phyloP scores from a whole-genome alignment of 495 filamentous ascomycete genomes.

The Aspergillus baeticus region DNA sequence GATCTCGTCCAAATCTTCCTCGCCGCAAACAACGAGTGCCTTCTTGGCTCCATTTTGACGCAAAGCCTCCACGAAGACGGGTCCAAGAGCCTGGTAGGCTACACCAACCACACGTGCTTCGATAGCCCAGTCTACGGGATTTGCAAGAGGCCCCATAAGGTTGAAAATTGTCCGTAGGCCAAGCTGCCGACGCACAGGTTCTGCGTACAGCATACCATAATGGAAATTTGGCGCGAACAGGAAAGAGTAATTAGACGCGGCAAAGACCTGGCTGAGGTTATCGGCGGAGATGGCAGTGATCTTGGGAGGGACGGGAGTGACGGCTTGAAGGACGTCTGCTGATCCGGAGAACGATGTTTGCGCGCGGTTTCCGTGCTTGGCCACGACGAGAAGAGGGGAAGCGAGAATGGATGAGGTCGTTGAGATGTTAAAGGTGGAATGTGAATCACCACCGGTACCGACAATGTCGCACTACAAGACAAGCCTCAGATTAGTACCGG shows the following conservation, averaged over 20 bases:
- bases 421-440: slow-evolving; percentile 97
- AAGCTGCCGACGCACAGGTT: slow-evolving; percentile 75
- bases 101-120: slow-evolving; percentile 92
- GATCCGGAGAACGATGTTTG: slow-evolving; percentile 94
- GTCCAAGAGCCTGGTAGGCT: slow-evolving; percentile 79
- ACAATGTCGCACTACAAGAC: slow-evolving; percentile 83
- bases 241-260: slow-evolving; percentile 84
- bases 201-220: slow-evolving; percentile 85
- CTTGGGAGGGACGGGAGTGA: slow-evolving; percentile 65
- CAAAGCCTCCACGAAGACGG: slow-evolving; percentile 83
- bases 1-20: slow-evolving; percentile 94
- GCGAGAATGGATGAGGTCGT: slow-evolving; percentile 92
- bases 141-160: slow-evolving; percentile 86
- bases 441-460: slow-evolving; percentile 93
- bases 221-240: slow-evolving; percentile 97
- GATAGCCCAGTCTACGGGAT: slow-evolving; percentile 75
- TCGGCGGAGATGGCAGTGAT: slow-evolving; percentile 68
- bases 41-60: slow-evolving; percentile 73
- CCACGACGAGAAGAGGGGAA: slow-evolving; percentile 74
- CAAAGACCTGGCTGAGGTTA: slow-evolving; percentile 69
- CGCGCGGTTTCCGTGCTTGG: slow-evolving; percentile 96
- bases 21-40: slow-evolving; percentile 88
- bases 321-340: slow-evolving; percentile 80
- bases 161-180: slow-evolving; percentile 97
- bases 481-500: background rate